Evolutionary conservation across 768 basidiomycete genomes (phyloP), one percentile per base, ranked within the genome.

Genomic region (Boletus eberwhitei): DNA sequence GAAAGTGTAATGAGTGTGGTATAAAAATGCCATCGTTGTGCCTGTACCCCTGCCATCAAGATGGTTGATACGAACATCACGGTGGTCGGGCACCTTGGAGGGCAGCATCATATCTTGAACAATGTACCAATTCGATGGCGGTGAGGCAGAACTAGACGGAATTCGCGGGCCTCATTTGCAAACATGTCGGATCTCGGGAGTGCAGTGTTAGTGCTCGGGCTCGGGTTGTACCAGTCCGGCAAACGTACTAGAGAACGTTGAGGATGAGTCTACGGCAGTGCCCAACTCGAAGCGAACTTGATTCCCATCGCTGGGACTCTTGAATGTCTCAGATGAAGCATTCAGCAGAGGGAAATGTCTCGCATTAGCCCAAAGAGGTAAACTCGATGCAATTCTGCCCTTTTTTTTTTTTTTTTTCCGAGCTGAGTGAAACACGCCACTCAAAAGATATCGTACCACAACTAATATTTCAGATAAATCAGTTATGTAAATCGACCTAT

Each of bases 391-490:
- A n/a, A n/a, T n/a, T n/a, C n/a, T n/a, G n/a, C 24, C 19, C 36
- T 49, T 48, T n/a, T 19, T 2, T 31, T 5, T 14, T 53, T 48
- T 60, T 55, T 53, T 53, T 16, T n/a, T 29, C 9, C 9, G 14
- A 13, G 45, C 22, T 3, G 36, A 6, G 54, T 67, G 62, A 67
- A 62, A 67, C 66, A 67, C 65, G 66, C 67, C 65, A 69, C 16
- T 40, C 4, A 8, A 29, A 8, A 3, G 51, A 50, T 56, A 67
- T 71, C 67, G 69, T 69, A 69, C 69, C 69, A 69, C 38, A 61
- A 55, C 53, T 21, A 46, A n/a, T 40, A 47, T 57, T 64, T 60
- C 34, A 45, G 46, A 53, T 59, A 61, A 57, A 48, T 21, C 32
- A 19, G 61, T 67, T 70, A 69, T 61, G 64, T 70, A 64, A 68